Conservation (phyloP, 2,329 filamentous ascomycete species). For the Apiospora hydei region DNA sequence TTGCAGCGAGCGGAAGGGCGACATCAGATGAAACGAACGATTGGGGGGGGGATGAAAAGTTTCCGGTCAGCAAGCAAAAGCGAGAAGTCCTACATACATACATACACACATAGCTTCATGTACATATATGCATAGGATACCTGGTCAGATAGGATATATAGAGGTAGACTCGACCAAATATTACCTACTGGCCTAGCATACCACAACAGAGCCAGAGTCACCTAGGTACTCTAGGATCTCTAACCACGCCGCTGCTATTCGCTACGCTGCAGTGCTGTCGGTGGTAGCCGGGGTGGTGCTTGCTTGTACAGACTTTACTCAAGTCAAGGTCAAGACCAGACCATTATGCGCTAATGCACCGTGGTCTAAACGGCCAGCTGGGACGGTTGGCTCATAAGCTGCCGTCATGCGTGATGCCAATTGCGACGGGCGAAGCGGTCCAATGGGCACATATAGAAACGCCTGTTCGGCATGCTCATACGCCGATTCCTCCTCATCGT, state of each 20-base stretch:
- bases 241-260: background rate
- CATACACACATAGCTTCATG: background rate
- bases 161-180: background rate
- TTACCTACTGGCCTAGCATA: background rate
- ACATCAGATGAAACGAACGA: slow-evolving; percentile 18
- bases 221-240: background rate
- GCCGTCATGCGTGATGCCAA: background rate
- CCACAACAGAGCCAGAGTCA: background rate
- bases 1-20: slow-evolving; percentile 16
- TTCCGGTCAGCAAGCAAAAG: background rate
- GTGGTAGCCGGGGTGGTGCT: background rate
- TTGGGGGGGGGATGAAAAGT: background rate
- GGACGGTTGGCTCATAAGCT: background rate
- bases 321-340: slow-evolving; percentile 7
- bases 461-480: slow-evolving; percentile 5
- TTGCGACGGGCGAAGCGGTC: slow-evolving; percentile 2
- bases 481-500: background rate
- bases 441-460: slow-evolving; percentile 2
- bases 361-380: slow-evolving; percentile 18
- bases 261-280: background rate
- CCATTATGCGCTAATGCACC: slow-evolving; percentile 17
- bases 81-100: background rate
- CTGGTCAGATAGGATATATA: background rate
- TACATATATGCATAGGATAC: background rate
- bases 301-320: background rate